phyloP scores from a whole-genome alignment of 768 basidiomycete species.

The Lentinula lateritia region DNA sequence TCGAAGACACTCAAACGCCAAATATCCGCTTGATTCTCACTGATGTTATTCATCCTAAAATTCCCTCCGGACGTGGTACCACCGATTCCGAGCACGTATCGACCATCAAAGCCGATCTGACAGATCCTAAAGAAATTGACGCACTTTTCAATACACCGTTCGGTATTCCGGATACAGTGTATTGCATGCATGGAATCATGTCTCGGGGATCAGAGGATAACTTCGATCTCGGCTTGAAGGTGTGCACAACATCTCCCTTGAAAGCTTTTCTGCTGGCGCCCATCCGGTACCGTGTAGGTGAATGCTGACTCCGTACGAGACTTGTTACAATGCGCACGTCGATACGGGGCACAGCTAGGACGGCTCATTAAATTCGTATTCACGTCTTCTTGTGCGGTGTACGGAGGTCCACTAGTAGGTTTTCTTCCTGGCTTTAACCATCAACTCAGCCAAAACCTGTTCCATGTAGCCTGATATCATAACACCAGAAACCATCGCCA shows the following conservation, averaged over 20 bases:
- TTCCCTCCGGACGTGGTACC: constrained; percentile 15
- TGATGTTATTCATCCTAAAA: constrained; percentile 39
- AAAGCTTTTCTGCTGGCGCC: not conserved
- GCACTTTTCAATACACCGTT: constrained; percentile 31
- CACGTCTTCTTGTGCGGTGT: constrained; percentile 55
- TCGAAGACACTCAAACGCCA: constrained; percentile 25
- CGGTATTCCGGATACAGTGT: constrained; percentile 37
- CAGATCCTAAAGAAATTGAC: constrained; percentile 27
- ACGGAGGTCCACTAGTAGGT: constrained; percentile 45
- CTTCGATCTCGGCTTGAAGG: constrained; percentile 51
- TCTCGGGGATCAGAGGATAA: constrained; percentile 56
- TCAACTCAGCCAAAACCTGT: not conserved
- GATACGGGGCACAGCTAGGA: constrained; percentile 14
- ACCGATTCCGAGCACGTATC: constrained; percentile 18
- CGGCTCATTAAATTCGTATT: constrained; percentile 47
- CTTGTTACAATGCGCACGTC: constrained; percentile 32
- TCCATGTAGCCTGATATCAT: constrained; percentile 33
- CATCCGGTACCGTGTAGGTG: constrained; percentile 25
- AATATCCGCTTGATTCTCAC: constrained; percentile 43
- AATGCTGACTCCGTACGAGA: constrained; percentile 53
- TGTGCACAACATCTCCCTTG: constrained; percentile 3
- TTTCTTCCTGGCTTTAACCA: not conserved
- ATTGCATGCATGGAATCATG: constrained; percentile 57
- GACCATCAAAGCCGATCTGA: constrained; percentile 35
- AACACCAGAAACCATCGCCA: constrained; percentile 43